These are phyloP conservation scores for Pseudomonodictys pantanalensis DNA, from an alignment of 495 filamentous ascomycete species.

Conservation along the genomic window DNA sequence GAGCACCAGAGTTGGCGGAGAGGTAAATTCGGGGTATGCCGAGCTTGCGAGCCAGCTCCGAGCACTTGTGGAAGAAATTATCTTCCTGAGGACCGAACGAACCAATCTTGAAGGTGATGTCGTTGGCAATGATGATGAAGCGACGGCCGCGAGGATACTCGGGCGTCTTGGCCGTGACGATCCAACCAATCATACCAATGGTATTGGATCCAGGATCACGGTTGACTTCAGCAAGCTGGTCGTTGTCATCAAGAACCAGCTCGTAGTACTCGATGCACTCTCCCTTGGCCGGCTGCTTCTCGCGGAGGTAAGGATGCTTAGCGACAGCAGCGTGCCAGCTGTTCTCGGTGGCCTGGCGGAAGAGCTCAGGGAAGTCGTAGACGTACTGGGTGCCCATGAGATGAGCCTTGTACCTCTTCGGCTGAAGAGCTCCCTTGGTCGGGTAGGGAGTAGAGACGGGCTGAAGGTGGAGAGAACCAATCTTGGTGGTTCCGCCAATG, in stretches of 20 bases:
- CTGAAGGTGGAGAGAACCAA: conserved; percentile 91
- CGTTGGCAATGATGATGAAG: conserved; percentile 96
- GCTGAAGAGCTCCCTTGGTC: conserved; percentile 97
- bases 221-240: conserved; percentile 86
- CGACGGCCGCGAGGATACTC: conserved; percentile 90
- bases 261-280: conserved; percentile 96
- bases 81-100: conserved; percentile 96
- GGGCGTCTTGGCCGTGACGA: conserved; percentile 94
- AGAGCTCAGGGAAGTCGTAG: conserved; percentile 99
- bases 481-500: conserved; percentile 90
- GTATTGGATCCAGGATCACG: conserved; percentile 93
- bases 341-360: conserved; percentile 97
- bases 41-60: conserved; percentile 85
- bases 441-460: conserved; percentile 90
- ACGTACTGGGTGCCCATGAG: conserved; percentile 99
- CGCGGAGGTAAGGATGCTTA: conserved; percentile 66
- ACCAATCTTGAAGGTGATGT: conserved; percentile 98
- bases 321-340: conserved; percentile 74
- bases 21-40: conserved; percentile 96
- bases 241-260: conserved; percentile 88
- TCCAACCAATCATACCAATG: conserved; percentile 98
- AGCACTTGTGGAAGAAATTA: conserved; percentile 98
- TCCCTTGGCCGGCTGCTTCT: conserved; percentile 77
- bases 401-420: conserved; percentile 98
- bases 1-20: conserved; percentile 98